Conservation (phyloP, 176 grass and related monocot species). For the Lolium rigidum region DNA sequence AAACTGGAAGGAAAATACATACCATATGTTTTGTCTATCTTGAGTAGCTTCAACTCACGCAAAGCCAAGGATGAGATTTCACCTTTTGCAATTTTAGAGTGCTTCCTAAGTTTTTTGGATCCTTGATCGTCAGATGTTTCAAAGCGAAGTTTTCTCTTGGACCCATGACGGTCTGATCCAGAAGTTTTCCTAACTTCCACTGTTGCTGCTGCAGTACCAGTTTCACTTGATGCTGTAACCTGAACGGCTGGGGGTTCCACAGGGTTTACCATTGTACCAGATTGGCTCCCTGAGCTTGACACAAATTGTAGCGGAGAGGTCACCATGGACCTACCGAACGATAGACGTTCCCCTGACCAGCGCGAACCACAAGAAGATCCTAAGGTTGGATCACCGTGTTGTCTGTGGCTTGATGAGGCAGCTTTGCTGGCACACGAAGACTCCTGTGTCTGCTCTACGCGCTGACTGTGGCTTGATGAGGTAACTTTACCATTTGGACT, state of each 20-base stretch:
- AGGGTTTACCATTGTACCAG: conserved; percentile 26
- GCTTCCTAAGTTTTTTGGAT: conserved; percentile 43
- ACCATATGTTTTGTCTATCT: conserved; percentile 73
- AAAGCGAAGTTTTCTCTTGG: conserved; percentile 48
- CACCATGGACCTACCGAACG: background rate
- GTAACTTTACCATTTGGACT: conserved; percentile 38
- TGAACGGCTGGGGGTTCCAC: conserved; percentile 8
- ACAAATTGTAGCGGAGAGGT: conserved; percentile 6
- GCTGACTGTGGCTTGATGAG: conserved; percentile 14
- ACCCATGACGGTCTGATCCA: conserved; percentile 1
- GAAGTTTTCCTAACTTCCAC: conserved; percentile 26
- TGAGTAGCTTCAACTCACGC: conserved; percentile 60
- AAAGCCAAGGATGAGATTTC: conserved; percentile 68
- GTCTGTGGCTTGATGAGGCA: conserved; percentile 30
- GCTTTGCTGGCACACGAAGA: background rate
- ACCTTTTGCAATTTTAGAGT: conserved; percentile 53
- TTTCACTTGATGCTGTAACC: conserved; percentile 23
- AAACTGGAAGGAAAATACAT: background rate
- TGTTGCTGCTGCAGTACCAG: background rate
- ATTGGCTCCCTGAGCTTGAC: conserved; percentile 23
- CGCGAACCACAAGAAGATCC: background rate
- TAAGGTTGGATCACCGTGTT: background rate
- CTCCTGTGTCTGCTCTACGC: background rate
- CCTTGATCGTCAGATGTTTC: conserved; percentile 29
- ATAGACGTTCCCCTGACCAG: background rate